Base-by-base conservation (phyloP, 2,329 filamentous ascomycete species). In the Cladosporium phlei region DNA sequence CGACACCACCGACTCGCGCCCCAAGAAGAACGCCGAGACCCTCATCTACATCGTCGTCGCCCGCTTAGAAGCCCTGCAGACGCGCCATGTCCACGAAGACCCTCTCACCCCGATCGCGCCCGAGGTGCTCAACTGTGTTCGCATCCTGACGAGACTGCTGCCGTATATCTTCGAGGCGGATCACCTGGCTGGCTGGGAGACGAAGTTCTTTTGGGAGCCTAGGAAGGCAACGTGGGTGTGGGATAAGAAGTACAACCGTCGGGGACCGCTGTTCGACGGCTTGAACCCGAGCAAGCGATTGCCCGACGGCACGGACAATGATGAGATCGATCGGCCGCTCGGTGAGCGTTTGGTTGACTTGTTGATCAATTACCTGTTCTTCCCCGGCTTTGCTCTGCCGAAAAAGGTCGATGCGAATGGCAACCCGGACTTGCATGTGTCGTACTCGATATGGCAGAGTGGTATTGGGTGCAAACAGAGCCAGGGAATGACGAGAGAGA, bases 381-480 rank as follows among this genome's bases (percentile, higher is more conserved):
- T 88, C 65, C 83, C 86, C 7, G 87, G 89, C 46, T 85, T 98
- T 59, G 95, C 91, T 0, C 77, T 96, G 12, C 87, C 91, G 8
- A 54, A 49, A 32, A 55, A 53, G 46, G 24, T 55, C n/a, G 52
- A 58, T 32, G 52, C 50, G 2, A 39, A 59, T n/a, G 59, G 57
- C 8, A 47, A 46, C 8, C 52, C 57, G 3, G 55, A 60, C 22
- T 47, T 54, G 14, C 56, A 93, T 65, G 86, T 96, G 47, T 86
- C 85, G 6, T 95, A 93, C 68, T 85, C 88, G 45, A 97, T 98
- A 63, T 98, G 93, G 93, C 89, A 96, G 70, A 97, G 88, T 62
- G 93, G 93, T 38, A 91, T 98, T 22, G 93, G 93, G 11, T 97
- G 91, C 72, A 95, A 95, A 66, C 87, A 86, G 12, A 81, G 89